Percentiles rank a stretch among this genome's conserved stretches.
phyloP scores from a whole-genome alignment of 352 stramenopile genomes.

The Globisporangium barbulae region DNA sequence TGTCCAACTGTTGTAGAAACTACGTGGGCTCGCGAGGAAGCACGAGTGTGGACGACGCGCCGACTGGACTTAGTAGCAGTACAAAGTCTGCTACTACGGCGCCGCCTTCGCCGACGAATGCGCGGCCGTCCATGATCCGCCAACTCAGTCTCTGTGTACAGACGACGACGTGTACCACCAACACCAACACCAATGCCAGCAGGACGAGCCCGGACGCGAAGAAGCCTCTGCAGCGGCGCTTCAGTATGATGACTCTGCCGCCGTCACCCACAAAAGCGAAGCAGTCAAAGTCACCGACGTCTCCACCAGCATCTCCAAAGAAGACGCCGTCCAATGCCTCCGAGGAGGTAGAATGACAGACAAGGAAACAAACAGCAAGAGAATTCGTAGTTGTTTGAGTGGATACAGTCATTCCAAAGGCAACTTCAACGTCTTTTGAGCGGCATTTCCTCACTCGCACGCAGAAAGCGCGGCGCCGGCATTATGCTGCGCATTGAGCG shows the following conservation, averaged over 20 bases:
- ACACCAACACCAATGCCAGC: not conserved
- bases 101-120: conserved; percentile 15
- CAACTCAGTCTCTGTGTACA: conserved; percentile 47
- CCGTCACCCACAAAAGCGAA: conserved; percentile 7
- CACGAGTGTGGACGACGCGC: not conserved
- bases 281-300: not conserved
- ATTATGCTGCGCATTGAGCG: no score
- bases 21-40: conserved; percentile 48
- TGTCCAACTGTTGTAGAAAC: conserved; percentile 26
- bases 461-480: no score
- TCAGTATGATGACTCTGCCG: conserved; percentile 28
- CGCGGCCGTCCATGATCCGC: conserved; percentile 21
- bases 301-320: not conserved
- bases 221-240: conserved; percentile 35
- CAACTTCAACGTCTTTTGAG: no score
- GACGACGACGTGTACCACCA: conserved; percentile 7
- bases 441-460: no score
- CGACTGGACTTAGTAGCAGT: not conserved
- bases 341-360: not conserved
- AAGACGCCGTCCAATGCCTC: not conserved
- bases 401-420: no score
- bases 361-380: no score
- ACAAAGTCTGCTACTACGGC: not conserved
- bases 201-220: conserved; percentile 18
- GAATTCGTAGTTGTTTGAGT: no score